Base-by-base conservation (phyloP, 1,139 yeast species). In the Debaryomyces subglobosus region DNA sequence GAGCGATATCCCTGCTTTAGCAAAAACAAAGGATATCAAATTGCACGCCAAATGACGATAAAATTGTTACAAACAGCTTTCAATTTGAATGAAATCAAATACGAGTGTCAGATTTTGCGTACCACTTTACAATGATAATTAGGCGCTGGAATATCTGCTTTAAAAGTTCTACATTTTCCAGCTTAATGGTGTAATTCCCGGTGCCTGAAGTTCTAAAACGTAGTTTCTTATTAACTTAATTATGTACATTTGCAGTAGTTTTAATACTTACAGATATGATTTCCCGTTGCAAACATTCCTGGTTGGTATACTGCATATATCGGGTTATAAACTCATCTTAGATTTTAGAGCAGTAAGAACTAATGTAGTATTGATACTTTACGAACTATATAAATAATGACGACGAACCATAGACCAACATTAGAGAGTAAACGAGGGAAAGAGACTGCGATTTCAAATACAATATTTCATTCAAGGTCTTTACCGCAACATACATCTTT, bases 401-500 rank as follows among this genome's bases (percentile, higher is more conserved):
- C 96, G 1, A 86, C 96, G 2, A 94, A 95, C 43, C 96, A 89
- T 62, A 78, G 96, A 63, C 97, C 97, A 0, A 89, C 96, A 7
- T 77, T 89, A 53, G 97, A 91, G 60, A 89, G 94, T 51, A 91
- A 96, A 49, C 78, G 84, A 58, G 97, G 97, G 4, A 81, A 80
- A 56, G 72, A 71, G 27, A 67, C 77, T 45, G 58, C 60, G 1
- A 73, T 76, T 23, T 52, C 56, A 13, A 72, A 72, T 46, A 64
- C 79, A 38, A 88, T 85, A 10, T 65, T 74, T 12, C 96, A 90
- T 64, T 78, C 90, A 2, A 71, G 96, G 44, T 72, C 81, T 12
- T 71, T 87, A 15, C 87, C 94, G 0, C 90, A 87, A 10, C 96
- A 91, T 55, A 79, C 79, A 8, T 74, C 72, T 59, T 68, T 92